Percentiles rank a stretch among this genome's conserved stretches.
Conservation (phyloP, 192 early-diverging fungal species). For the Coemansia sp. region DNA sequence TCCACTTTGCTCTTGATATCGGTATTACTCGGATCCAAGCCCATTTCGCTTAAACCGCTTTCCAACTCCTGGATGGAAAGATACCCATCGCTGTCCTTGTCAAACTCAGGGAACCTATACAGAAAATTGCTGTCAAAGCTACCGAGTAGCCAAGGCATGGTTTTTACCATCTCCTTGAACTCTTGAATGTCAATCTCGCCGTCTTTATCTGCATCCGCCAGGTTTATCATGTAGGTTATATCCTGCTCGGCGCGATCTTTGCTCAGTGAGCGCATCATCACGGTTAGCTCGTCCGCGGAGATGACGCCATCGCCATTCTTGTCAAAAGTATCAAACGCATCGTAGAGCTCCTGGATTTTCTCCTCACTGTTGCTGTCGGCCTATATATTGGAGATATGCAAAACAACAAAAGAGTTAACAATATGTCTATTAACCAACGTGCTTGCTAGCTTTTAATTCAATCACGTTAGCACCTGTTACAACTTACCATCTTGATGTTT, state of each 20-base stretch:
- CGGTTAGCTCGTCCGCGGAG: constrained; percentile 87
- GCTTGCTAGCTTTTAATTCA: too few species aligned
- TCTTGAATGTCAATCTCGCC: constrained; percentile 94
- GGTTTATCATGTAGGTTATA: constrained; percentile 91
- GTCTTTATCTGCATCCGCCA: constrained; percentile 91
- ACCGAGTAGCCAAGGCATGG: constrained; percentile 71
- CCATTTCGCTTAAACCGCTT: too few species aligned
- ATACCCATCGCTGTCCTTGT: constrained; percentile 87
- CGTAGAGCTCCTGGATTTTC: constrained; percentile 34
- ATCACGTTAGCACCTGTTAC: too few species aligned
- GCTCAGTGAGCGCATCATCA: constrained; percentile 86
- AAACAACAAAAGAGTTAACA: too few species aligned
- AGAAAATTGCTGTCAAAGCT: constrained; percentile 86
- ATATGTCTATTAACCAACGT: too few species aligned
- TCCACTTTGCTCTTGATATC: too few species aligned
- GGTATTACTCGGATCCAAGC: too few species aligned
- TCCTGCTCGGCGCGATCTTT: constrained; percentile 93
- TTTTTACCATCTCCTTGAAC: constrained; percentile 91
- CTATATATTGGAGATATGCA: too few species aligned
- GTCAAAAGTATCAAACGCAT: constrained; percentile 91
- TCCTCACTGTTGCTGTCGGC: constrained; percentile 8
- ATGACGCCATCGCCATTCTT: constrained; percentile 93
- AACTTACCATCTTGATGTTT: constrained; percentile 1
- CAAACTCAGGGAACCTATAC: constrained; percentile 94
- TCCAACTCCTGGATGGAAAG: constrained; percentile 87